Conservation (phyloP, 1,284 basidiomycete genomes). For the Ustilago xerochloae region DNA sequence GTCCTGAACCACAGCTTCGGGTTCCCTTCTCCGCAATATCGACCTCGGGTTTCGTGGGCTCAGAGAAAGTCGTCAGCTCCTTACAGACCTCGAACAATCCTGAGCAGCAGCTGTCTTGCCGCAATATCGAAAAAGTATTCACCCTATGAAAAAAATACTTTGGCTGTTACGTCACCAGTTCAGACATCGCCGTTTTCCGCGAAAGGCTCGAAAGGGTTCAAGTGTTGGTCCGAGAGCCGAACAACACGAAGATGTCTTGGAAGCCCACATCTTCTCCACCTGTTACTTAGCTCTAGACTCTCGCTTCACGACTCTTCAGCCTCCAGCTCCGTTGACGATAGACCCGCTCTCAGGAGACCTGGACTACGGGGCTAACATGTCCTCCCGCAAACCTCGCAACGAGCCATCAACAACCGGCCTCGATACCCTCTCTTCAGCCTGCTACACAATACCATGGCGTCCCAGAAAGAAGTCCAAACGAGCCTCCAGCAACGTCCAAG, state of each 20-base stretch:
- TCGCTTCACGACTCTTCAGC: not conserved
- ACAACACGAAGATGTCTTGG: not conserved
- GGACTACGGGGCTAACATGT: constrained; percentile 15
- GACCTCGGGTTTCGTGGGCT: not conserved
- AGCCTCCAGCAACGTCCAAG: not conserved
- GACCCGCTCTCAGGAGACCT: too few species aligned
- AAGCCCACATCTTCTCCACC: constrained; percentile 14
- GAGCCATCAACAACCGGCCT: constrained; percentile 20
- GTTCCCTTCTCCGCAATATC: not conserved
- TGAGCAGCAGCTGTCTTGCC: too few species aligned
- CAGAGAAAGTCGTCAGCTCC: too few species aligned
- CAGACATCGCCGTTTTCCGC: not conserved
- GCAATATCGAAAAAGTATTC: too few species aligned
- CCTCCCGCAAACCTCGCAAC: constrained; percentile 11
- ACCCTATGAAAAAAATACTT: too few species aligned
- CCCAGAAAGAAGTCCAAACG: constrained; percentile 29
- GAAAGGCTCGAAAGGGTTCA: not conserved
- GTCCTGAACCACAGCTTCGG: too few species aligned
- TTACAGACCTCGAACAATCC: too few species aligned
- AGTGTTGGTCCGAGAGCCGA: constrained; percentile 50
- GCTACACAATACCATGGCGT: constrained; percentile 51
- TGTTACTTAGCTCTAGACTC: not conserved
- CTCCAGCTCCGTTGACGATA: not conserved
- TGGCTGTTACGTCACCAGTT: not conserved
- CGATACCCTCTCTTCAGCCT: constrained; percentile 38